Base-by-base conservation (phyloP, 2,329 filamentous ascomycete genomes). In the Diaporthe longicolla region DNA sequence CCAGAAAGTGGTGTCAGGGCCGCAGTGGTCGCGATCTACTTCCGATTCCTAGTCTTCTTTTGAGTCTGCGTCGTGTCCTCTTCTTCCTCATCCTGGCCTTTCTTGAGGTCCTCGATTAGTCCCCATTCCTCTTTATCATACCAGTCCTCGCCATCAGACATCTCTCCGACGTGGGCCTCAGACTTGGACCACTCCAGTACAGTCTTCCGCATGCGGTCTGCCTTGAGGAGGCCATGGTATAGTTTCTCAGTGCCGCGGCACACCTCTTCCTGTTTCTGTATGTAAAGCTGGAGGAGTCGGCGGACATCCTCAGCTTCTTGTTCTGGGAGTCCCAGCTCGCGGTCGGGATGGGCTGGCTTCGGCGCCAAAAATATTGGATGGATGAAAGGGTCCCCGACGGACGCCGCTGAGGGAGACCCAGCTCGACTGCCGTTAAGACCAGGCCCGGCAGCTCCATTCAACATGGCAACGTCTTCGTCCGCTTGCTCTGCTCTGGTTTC, bases 131-230 rank as follows among this genome's bases (percentile, higher is more conserved):
- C 92, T 79, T 90, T 90, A 82, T 97, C 94, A 80, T 95, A 95
- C 93, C 94, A 97, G 81, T 97, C 94, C 85, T 97, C 94, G 15
- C 94, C 94, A 80, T 97, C 94, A 68, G 93, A 95, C 92, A 97
- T 92, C 81, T 95, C 93, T 1, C 91, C 90, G 70, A 86, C 87
- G 79, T 96, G 94, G 29, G 89, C 93, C 83, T 96, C 94, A 1
- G 94, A 92, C 81, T 95, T 94, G 77, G 92, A 89, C 92, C 93
- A 95, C 77, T 90, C 89, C 80, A 93, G 88, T 4, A 97, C 93
- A 26, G 91, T 89, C 78, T 90, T 91, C 37, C 94, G 89, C 82
- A 93, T 88, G 58, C 93, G 89, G 77, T 96, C 92, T 1, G 93
- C 93, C 78, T 90, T 89, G 75, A 95, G 86, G 70, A 97, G 86